Percentiles rank a stretch among this genome's conserved stretches.
These are phyloP conservation scores for Chlorella sp. DNA, from an alignment of 139 green algal species.

Conservation along the genomic window DNA sequence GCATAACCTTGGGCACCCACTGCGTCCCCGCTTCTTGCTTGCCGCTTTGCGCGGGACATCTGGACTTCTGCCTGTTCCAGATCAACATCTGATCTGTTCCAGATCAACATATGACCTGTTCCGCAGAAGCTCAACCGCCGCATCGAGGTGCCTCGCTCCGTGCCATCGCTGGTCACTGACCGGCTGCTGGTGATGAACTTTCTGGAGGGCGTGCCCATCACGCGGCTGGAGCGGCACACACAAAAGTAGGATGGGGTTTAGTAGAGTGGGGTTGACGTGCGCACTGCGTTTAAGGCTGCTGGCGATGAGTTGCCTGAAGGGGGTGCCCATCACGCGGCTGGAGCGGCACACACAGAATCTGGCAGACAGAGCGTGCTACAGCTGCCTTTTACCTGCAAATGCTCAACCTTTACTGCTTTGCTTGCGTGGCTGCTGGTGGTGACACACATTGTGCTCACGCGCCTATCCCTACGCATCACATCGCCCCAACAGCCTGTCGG, in stretches of 20 bases:
- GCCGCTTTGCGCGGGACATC: too few species aligned
- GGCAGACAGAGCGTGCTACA: too few species aligned
- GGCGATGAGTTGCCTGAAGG: constrained; percentile 94
- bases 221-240: constrained; percentile 44
- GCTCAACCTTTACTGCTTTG: too few species aligned
- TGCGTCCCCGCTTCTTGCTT: neutral
- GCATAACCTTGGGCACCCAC: too few species aligned
- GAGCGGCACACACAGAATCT: constrained; percentile 25
- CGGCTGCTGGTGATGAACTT: constrained; percentile 93
- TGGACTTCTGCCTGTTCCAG: too few species aligned
- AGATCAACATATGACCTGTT: too few species aligned
- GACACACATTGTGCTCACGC: too few species aligned
- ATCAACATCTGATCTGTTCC: too few species aligned
- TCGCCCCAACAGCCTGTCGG: constrained; percentile 51
- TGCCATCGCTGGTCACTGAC: constrained; percentile 78
- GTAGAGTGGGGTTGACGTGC: too few species aligned
- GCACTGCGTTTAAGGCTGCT: too few species aligned
- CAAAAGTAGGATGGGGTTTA: constrained; percentile 11
- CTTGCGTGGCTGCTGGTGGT: too few species aligned
- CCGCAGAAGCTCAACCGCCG: constrained; percentile 49
- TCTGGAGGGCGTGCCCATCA: constrained; percentile 81
- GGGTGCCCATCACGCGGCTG: constrained; percentile 69
- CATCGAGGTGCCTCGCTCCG: constrained; percentile 73
- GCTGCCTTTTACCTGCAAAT: too few species aligned
- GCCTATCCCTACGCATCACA: neutral